phyloP scores from a whole-genome alignment of 176 grass and related monocot genomes.

The Chrysopogon serrulatus region DNA sequence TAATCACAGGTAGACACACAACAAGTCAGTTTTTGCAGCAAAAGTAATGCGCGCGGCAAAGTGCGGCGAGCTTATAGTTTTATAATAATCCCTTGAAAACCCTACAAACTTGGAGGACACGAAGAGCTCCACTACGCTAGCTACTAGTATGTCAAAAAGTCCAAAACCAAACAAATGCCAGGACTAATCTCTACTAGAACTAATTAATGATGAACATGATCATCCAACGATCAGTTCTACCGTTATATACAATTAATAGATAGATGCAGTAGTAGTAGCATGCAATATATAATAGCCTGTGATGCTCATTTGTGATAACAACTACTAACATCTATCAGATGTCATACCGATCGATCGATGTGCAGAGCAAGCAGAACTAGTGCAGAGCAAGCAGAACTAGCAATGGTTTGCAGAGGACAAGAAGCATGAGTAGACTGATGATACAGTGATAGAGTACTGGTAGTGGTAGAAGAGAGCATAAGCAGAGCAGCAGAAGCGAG shows the following conservation, averaged over 20 bases:
- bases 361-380: not conserved
- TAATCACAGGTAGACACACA: not conserved
- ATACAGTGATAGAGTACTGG: too few species aligned
- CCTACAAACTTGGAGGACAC: conserved; percentile 17
- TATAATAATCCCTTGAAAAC: not conserved
- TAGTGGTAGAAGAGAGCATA: not conserved
- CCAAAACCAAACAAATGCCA: not conserved
- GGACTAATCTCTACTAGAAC: not conserved
- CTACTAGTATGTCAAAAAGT: not conserved
- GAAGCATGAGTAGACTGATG: too few species aligned
- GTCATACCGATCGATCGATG: not conserved
- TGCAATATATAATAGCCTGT: not conserved
- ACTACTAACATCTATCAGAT: not conserved
- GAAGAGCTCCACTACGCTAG: not conserved
- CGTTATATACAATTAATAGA: not conserved
- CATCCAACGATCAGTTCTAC: not conserved
- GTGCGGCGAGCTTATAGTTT: not conserved
- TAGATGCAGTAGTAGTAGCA: not conserved
- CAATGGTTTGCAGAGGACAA: not conserved
- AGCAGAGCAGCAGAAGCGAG: not conserved
- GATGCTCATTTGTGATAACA: not conserved
- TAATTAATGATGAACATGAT: conserved; percentile 6
- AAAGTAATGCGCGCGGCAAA: not conserved
- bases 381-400: too few species aligned
- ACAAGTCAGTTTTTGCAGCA: not conserved